phyloP scores from a whole-genome alignment of 2,329 filamentous ascomycete genomes.

The Arthroderma sp. region DNA sequence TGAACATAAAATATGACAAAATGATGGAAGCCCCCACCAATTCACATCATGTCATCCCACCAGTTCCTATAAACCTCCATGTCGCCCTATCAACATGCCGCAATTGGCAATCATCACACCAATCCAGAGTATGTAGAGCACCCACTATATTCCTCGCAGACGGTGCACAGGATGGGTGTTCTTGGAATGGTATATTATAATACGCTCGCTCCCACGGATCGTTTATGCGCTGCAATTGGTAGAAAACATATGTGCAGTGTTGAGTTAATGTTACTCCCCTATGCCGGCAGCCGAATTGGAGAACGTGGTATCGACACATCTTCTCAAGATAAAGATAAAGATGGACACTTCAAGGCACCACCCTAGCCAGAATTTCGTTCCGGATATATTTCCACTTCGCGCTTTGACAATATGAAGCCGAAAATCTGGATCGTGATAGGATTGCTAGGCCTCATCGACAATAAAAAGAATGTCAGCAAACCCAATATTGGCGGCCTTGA shows the following conservation, averaged over 20 bases:
- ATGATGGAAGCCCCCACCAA: background rate
- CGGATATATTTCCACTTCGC: too few relatives aligned
- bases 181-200: slow-evolving; percentile 9
- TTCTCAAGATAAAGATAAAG: background rate
- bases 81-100: slow-evolving; percentile 3
- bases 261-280: slow-evolving; percentile 11
- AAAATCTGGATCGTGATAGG: too few relatives aligned
- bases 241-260: slow-evolving; percentile 15
- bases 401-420: too few relatives aligned
- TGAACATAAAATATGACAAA: background rate
- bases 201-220: slow-evolving; percentile 13
- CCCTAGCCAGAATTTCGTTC: too few relatives aligned
- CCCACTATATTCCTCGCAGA: slow-evolving; percentile 4
- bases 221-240: slow-evolving; percentile 21
- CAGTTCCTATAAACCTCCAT: background rate
- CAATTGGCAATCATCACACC: slow-evolving; percentile 4
- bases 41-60: slow-evolving; percentile 3
- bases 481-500: too few relatives aligned
- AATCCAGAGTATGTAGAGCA: background rate
- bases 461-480: too few relatives aligned
- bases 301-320: slow-evolving; percentile 20
- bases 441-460: too few relatives aligned
- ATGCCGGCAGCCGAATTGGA: slow-evolving; percentile 17
- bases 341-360: too few relatives aligned
- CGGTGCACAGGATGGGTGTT: slow-evolving; percentile 7